Evolutionary conservation across 495 filamentous ascomycete species (phyloP), one percentile per base, ranked within the genome.

Genomic region (Glonium stellatum): DNA sequence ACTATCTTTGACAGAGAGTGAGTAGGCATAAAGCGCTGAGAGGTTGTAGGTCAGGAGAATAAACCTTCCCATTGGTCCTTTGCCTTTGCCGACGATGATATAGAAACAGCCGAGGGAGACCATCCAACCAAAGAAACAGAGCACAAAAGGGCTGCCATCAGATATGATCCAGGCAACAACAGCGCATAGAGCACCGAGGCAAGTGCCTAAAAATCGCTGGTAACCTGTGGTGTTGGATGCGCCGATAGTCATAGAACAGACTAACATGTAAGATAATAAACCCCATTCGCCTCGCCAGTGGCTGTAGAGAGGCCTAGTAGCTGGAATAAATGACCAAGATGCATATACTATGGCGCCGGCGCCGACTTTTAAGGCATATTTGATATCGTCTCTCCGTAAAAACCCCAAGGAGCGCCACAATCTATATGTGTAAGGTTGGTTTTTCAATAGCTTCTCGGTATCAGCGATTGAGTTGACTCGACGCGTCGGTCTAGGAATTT

Each of bases 251-350:
- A 97, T 97, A 5, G 88, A 88, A 71, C 92, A 96, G 18, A 98
- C 93, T 55, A 97, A 81, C 93, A 98, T 98, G 75, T 96, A 98
- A 0, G 92, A 96, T 39, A 97, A 71, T 1, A 97, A 77, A 12
- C 92, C 93, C 93, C 93, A 98, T 79, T 98, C 93, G 0, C 92
- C 93, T 65, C 92, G 78, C 91, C 92, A 98, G 63, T 87, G 87
- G 21, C 81, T 78, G 67, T 96, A 98, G 47, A 86, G 77, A 0
- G 90, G 88, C 56, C 89, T 79, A 13, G 88, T 93, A 5, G 78
- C 74, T 8, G 84, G 81, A 55, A 97, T 76, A 69, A 96, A 98
- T 6, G 93, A 84, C 48, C 90, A 86, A 64, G 95, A 78, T 19
- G 90, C 92, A 74, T 90, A 97, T 1, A 96, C 73, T 11, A 87